Percentiles rank a stretch among this genome's conserved stretches.
Evolutionary conservation across 331 rosid genomes (phyloP).

Genomic region (Phaseolus coccineus): DNA sequence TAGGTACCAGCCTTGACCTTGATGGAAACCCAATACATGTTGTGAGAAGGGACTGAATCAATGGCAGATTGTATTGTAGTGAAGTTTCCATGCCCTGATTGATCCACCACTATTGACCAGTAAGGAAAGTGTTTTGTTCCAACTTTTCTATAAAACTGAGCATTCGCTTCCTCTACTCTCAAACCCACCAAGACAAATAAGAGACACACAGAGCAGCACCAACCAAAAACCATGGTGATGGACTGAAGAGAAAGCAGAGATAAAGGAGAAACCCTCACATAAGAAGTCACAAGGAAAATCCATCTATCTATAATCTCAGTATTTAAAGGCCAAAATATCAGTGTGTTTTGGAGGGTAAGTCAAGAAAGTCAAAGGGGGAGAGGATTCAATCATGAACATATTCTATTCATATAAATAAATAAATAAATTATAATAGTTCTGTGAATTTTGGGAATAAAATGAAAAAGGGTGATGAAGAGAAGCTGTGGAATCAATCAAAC

Average conservation of each 20-base stretch:
- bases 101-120: constrained; percentile 54
- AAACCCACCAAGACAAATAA: constrained; percentile 38
- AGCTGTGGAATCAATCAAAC: constrained; percentile 5
- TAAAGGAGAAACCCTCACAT: background rate
- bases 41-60: constrained; percentile 66
- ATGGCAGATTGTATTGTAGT: constrained; percentile 79
- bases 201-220: constrained; percentile 31
- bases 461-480: background rate
- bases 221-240: constrained; percentile 41
- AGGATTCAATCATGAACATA: background rate
- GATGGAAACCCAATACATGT: constrained; percentile 69
- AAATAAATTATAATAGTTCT: background rate
- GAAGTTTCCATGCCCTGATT: constrained; percentile 65
- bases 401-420: too few relatives aligned
- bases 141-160: constrained; percentile 41
- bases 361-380: constrained; percentile 22
- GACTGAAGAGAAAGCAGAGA: background rate
- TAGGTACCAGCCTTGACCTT: constrained; percentile 66
- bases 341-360: background rate
- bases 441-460: background rate
- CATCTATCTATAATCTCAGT: background rate
- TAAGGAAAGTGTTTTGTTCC: constrained; percentile 44
- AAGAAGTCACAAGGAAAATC: background rate
- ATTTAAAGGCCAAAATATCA: constrained; percentile 6
- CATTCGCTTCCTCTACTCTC: constrained; percentile 39